Conservation (phyloP, 495 filamentous ascomycete species). For the Penicillium alfredii region DNA sequence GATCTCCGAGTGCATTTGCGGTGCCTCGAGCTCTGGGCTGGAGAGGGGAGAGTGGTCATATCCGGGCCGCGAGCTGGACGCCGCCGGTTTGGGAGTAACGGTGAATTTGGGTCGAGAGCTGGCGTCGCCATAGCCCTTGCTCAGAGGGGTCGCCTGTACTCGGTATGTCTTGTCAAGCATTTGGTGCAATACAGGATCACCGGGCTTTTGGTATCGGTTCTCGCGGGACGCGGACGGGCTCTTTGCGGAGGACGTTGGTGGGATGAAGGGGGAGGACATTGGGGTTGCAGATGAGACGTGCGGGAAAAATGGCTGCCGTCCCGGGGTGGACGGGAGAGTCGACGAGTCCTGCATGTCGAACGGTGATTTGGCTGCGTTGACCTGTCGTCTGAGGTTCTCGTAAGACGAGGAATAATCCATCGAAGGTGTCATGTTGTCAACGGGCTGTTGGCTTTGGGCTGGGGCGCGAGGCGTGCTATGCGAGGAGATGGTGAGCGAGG, state of each 20-base stretch:
- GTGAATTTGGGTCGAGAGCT: slow-evolving; percentile 33
- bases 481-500: slow-evolving; percentile 50
- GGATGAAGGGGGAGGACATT: slow-evolving; percentile 48
- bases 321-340: slow-evolving; percentile 41
- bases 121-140: slow-evolving; percentile 30
- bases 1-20: slow-evolving; percentile 75
- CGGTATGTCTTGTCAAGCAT: slow-evolving; percentile 91
- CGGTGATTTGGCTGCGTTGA: slow-evolving; percentile 24
- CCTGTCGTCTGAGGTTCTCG: slow-evolving; percentile 24
- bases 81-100: slow-evolving; percentile 28
- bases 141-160: slow-evolving; percentile 83
- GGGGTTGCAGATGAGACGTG: slow-evolving; percentile 27
- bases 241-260: slow-evolving; percentile 36
- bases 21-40: slow-evolving; percentile 70
- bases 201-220: slow-evolving; percentile 30
- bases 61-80: slow-evolving; percentile 21
- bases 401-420: slow-evolving; percentile 45
- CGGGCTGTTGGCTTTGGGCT: slow-evolving; percentile 33
- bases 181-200: slow-evolving; percentile 76
- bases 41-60: slow-evolving; percentile 60
- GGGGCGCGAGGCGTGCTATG: slow-evolving; percentile 49
- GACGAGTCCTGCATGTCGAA: slow-evolving; percentile 37
- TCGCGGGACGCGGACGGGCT: slow-evolving; percentile 30
- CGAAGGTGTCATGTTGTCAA: slow-evolving; percentile 53
- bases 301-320: slow-evolving; percentile 23